Conservation (phyloP, 2,329 filamentous ascomycete genomes). For the Talaromyces piceae region DNA sequence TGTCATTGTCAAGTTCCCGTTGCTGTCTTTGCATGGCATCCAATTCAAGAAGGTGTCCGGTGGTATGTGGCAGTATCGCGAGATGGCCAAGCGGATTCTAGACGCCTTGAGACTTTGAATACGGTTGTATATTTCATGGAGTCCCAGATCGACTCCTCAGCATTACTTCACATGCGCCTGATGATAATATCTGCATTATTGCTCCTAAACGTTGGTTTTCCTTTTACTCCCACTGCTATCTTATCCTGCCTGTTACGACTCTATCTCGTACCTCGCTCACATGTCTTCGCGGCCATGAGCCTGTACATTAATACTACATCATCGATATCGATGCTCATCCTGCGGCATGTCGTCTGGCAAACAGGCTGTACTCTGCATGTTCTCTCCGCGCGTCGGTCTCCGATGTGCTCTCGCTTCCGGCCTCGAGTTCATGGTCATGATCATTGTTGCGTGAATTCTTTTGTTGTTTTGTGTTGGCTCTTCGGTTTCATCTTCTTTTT, state of each 20-base stretch:
- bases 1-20: slow-evolving; percentile 91
- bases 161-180: slow-evolving; percentile 2
- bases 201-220: not conserved
- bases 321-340: not conserved
- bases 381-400: not conserved
- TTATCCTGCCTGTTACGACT: not conserved
- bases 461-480: not conserved
- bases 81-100: slow-evolving; percentile 93
- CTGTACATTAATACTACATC: not conserved
- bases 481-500: slow-evolving; percentile 2
- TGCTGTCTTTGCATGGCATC: slow-evolving; percentile 87
- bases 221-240: not conserved
- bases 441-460: too few species aligned
- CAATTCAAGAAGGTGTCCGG: slow-evolving; percentile 96
- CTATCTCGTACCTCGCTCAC: not conserved
- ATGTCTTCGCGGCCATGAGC: not conserved
- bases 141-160: not conserved
- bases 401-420: too few species aligned
- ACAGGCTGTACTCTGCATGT: not conserved
- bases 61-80: slow-evolving; percentile 98
- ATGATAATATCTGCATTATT: not conserved
- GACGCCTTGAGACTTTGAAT: slow-evolving; percentile 69
- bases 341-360: not conserved
- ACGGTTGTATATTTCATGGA: slow-evolving; percentile 3
- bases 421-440: too few species aligned